Percentiles rank a stretch among this genome's conserved stretches.
These are phyloP conservation scores for Syzygium aromaticum DNA, from an alignment of 345 rosid species.

Conservation along the genomic window DNA sequence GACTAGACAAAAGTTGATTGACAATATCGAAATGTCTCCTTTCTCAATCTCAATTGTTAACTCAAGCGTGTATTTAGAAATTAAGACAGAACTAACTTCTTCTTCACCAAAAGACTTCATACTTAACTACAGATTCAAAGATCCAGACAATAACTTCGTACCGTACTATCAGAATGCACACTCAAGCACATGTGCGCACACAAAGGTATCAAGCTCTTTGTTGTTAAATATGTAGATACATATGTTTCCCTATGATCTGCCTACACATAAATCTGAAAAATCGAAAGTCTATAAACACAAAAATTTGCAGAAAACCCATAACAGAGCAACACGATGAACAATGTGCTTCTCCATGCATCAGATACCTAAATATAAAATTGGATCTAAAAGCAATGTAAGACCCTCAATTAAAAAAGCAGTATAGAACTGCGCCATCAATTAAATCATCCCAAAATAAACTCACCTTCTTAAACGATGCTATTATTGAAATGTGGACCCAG, in stretches of 20 bases:
- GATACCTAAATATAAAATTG: neutral
- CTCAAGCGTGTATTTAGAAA: neutral
- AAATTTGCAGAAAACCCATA: neutral
- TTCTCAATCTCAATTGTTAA: neutral
- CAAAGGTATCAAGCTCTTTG: neutral
- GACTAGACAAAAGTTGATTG: neutral
- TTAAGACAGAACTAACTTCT: neutral
- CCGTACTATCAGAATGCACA: neutral
- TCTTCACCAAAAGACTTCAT: neutral
- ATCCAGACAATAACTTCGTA: neutral
- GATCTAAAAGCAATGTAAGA: neutral
- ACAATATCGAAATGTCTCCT: neutral
- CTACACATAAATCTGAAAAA: neutral
- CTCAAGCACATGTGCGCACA: neutral
- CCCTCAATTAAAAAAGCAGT: neutral
- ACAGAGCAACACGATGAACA: neutral
- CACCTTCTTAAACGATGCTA: conserved; percentile 86
- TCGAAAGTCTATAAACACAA: neutral
- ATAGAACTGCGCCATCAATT: neutral
- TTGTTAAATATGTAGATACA: neutral
- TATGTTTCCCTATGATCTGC: neutral
- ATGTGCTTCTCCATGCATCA: neutral
- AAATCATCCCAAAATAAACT: conserved; percentile 17
- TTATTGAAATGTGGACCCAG: conserved; percentile 56
- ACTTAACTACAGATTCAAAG: neutral